Evolutionary conservation across 129 eudicot species (phyloP).

Genomic region (Chrysanthemum makinoi): DNA sequence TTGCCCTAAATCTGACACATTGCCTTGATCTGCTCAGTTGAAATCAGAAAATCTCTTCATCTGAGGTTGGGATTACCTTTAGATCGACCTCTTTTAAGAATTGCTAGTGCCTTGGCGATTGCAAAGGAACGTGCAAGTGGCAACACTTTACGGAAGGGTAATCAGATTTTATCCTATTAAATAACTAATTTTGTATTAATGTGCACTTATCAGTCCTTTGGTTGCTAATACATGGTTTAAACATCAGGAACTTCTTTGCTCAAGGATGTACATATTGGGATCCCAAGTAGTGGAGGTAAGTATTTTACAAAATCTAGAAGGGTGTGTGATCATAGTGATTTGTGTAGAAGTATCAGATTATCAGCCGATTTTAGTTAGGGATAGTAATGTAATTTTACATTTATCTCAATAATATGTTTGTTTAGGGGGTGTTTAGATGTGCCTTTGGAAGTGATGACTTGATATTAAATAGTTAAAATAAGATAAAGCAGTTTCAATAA

Average conservation of each 20-base stretch:
- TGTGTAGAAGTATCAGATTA: slow-evolving; percentile 3
- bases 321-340: not conserved
- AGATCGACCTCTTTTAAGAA: slow-evolving; percentile 87
- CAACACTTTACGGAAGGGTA: slow-evolving; percentile 56
- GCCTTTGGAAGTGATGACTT: not conserved
- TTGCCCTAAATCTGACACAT: slow-evolving; percentile 17
- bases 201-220: too few species aligned
- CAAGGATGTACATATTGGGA: slow-evolving; percentile 86
- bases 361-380: too few species aligned
- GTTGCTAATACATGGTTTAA: slow-evolving; percentile 19
- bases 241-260: slow-evolving; percentile 68
- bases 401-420: not conserved
- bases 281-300: slow-evolving; percentile 90
- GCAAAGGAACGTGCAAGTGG: slow-evolving; percentile 44
- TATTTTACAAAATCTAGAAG: slow-evolving; percentile 3
- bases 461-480: not conserved
- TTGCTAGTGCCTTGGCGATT: slow-evolving; percentile 64
- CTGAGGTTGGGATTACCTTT: slow-evolving; percentile 83
- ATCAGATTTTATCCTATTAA: slow-evolving; percentile 13
- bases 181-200: not conserved
- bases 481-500: not conserved
- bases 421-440: slow-evolving; percentile 6
- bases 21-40: slow-evolving; percentile 54
- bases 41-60: slow-evolving; percentile 80
- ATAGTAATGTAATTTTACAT: slow-evolving; percentile 10